These are phyloP conservation scores for Aspergillus texensis DNA, from an alignment of 2,329 filamentous ascomycete species.

Conservation along the genomic window DNA sequence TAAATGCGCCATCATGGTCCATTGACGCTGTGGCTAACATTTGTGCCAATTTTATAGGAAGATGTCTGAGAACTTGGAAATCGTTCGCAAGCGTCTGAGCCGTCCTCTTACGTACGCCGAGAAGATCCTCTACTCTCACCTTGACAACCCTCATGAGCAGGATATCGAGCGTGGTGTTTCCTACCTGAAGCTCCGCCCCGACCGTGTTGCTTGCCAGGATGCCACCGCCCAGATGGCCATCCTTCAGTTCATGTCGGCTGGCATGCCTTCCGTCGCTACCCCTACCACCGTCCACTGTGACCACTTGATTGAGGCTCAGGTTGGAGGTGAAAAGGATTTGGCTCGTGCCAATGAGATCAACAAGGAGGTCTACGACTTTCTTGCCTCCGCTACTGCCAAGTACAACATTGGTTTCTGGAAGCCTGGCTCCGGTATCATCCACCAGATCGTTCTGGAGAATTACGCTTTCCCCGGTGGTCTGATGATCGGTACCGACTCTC, in stretches of 20 bases:
- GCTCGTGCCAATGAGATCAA: slow-evolving; percentile 88
- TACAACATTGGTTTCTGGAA: slow-evolving; percentile 99
- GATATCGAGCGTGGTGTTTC: slow-evolving; percentile 95
- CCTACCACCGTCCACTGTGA: slow-evolving; percentile 97
- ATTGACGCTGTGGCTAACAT: slow-evolving; percentile 24
- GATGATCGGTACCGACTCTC: slow-evolving; percentile 95
- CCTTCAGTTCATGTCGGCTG: slow-evolving; percentile 98
- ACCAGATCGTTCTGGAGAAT: slow-evolving; percentile 98
- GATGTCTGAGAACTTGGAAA: slow-evolving; percentile 94
- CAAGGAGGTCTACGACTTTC: slow-evolving; percentile 99
- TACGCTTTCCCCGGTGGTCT: slow-evolving; percentile 99
- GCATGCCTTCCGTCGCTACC: slow-evolving; percentile 93
- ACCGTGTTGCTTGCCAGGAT: slow-evolving; percentile 98
- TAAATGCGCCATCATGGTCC: neutral
- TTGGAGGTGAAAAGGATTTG: slow-evolving; percentile 92
- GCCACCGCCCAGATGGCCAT: slow-evolving; percentile 99
- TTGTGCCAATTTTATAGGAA: slow-evolving; percentile 62
- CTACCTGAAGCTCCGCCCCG: slow-evolving; percentile 94
- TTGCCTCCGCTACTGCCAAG: slow-evolving; percentile 91
- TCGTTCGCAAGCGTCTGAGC: slow-evolving; percentile 88
- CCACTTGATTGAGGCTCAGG: slow-evolving; percentile 97
- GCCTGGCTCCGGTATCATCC: slow-evolving; percentile 97
- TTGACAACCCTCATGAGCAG: slow-evolving; percentile 94
- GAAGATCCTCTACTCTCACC: slow-evolving; percentile 98
- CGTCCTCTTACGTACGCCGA: slow-evolving; percentile 92